Conservation (phyloP, 2,329 filamentous ascomycete species). For the Microsporum canis region DNA sequence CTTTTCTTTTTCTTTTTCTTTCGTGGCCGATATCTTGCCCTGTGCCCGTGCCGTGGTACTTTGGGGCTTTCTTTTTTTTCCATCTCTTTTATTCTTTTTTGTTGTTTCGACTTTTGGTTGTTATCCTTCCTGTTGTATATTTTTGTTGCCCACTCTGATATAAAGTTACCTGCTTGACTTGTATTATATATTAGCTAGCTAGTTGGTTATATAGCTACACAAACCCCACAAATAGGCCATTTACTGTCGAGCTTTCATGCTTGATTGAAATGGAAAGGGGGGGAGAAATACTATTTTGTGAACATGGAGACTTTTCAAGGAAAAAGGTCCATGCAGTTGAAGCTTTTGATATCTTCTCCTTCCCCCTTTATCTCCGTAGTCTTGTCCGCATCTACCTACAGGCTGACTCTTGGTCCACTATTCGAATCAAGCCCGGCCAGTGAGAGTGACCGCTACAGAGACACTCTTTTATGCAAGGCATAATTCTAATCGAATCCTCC, state of each 20-base stretch:
- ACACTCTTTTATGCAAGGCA: not conserved
- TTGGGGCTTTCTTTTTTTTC: not conserved
- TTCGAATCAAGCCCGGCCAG: not conserved
- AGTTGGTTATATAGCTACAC: conserved; percentile 3
- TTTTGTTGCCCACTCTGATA: not conserved
- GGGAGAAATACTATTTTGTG: not conserved
- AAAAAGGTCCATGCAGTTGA: not conserved
- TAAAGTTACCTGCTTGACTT: not conserved
- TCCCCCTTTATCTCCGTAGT: not conserved
- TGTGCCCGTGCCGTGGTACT: not conserved
- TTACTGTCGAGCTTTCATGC: not conserved
- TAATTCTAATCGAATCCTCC: not conserved
- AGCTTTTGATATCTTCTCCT: not conserved
- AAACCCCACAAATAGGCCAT: not conserved
- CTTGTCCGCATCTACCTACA: not conserved
- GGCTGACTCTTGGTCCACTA: not conserved
- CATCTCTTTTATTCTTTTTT: not conserved
- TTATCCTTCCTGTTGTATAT: conserved; percentile 2
- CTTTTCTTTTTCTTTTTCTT: not conserved
- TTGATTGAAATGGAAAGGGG: not conserved
- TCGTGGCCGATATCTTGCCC: not conserved
- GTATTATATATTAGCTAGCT: conserved; percentile 2
- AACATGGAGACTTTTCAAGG: not conserved
- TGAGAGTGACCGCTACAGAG: not conserved
- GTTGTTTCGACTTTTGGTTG: not conserved